phyloP scores from a whole-genome alignment of 441 rosid genomes.

The Melastoma candidum region DNA sequence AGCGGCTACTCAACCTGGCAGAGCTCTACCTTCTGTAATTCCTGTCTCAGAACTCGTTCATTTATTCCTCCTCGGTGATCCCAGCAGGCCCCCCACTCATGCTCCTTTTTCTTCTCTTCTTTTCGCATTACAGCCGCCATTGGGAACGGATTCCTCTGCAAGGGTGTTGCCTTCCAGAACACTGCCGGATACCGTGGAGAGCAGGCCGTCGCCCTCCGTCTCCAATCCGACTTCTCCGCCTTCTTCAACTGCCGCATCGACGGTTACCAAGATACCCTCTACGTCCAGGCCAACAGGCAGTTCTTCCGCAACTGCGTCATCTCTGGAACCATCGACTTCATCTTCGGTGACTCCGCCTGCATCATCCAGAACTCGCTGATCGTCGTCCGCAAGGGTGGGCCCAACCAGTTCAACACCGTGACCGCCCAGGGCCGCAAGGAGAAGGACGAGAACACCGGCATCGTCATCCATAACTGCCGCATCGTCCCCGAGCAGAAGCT shows the following conservation, averaged over 20 bases:
- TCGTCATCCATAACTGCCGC: constrained; percentile 31
- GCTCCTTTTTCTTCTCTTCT: neutral
- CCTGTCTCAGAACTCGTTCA: neutral
- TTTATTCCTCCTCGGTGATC: too few relatives aligned
- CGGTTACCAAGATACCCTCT: constrained; percentile 33
- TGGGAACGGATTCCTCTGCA: constrained; percentile 25
- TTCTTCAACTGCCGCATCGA: constrained; percentile 27
- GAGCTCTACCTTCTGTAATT: constrained; percentile 24
- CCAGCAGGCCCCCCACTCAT: neutral
- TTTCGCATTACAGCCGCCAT: constrained; percentile 19
- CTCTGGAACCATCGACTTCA: constrained; percentile 34
- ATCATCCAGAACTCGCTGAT: constrained; percentile 31
- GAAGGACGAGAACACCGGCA: constrained; percentile 23
- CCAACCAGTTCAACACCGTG: constrained; percentile 14
- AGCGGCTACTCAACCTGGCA: constrained; percentile 10
- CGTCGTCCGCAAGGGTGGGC: constrained; percentile 26
- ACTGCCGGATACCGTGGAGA: constrained; percentile 25
- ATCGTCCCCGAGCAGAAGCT: constrained; percentile 23
- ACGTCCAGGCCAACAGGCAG: constrained; percentile 23
- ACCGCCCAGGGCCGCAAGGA: constrained; percentile 28
- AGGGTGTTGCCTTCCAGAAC: constrained; percentile 24
- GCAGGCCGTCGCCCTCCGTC: constrained; percentile 32
- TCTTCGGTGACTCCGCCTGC: constrained; percentile 29
- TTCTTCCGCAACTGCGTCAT: constrained; percentile 30
- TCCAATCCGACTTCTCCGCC: constrained; percentile 17